Percentiles rank a stretch among this genome's conserved stretches.
phyloP scores from a whole-genome alignment of 306 rosid genomes.

The Medicago ruthenica region DNA sequence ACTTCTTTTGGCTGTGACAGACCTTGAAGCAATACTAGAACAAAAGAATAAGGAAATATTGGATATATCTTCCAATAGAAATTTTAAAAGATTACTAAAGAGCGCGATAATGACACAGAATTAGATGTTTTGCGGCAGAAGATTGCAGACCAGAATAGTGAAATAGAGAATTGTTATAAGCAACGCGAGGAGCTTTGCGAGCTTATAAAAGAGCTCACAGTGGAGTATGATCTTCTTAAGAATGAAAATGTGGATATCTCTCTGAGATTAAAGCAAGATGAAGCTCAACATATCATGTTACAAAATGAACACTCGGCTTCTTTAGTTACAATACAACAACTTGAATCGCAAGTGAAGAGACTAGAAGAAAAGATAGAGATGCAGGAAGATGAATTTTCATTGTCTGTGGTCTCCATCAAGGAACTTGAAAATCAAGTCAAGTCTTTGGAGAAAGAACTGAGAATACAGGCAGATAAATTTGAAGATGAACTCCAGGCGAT shows the following conservation, averaged over 20 bases:
- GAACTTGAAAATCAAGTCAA: slow-evolving; percentile 80
- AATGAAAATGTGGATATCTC: slow-evolving; percentile 74
- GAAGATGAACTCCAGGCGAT: slow-evolving; percentile 62
- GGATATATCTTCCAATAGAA: slow-evolving; percentile 58
- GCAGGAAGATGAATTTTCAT: slow-evolving; percentile 71
- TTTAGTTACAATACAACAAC: slow-evolving; percentile 69
- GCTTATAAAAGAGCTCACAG: slow-evolving; percentile 64
- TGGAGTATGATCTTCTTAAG: slow-evolving; percentile 70
- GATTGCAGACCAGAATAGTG: slow-evolving; percentile 63
- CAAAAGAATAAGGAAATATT: slow-evolving; percentile 64
- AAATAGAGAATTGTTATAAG: slow-evolving; percentile 61
- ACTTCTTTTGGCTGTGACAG: slow-evolving; percentile 75
- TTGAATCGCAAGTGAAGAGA: slow-evolving; percentile 77
- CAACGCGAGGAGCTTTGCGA: slow-evolving; percentile 64
- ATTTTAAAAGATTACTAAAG: slow-evolving; percentile 37
- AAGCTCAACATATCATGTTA: slow-evolving; percentile 51
- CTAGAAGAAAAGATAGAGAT: slow-evolving; percentile 71
- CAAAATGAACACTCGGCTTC: slow-evolving; percentile 66
- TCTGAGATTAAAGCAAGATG: slow-evolving; percentile 65
- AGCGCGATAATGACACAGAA: slow-evolving; percentile 41
- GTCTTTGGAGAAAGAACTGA: slow-evolving; percentile 70
- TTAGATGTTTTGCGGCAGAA: slow-evolving; percentile 60
- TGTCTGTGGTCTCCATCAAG: slow-evolving; percentile 64
- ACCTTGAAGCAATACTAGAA: slow-evolving; percentile 80
- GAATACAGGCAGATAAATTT: slow-evolving; percentile 63